Evolutionary conservation across 1,284 basidiomycete species (phyloP).

Genomic region (Cystobasidium sp.): DNA sequence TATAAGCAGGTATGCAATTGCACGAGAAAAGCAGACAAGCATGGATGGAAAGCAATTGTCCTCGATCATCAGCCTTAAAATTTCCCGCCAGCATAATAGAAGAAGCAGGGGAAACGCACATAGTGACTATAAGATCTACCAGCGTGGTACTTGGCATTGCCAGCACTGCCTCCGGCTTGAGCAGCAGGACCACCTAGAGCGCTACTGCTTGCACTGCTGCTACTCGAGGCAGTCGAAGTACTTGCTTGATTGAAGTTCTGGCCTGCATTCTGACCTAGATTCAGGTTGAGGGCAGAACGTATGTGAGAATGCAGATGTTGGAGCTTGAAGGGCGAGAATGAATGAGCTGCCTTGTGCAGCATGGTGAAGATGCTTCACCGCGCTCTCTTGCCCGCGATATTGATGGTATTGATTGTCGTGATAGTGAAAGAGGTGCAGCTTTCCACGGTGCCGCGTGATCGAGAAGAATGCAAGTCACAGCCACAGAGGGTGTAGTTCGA

Average conservation of each 20-base stretch:
- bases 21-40: neutral
- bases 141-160: constrained; percentile 42
- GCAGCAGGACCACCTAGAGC: constrained; percentile 34
- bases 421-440: neutral
- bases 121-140: constrained; percentile 38
- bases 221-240: neutral
- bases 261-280: constrained; percentile 37
- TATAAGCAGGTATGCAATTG: neutral
- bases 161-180: constrained; percentile 35
- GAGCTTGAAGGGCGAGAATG: constrained; percentile 43
- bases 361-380: neutral
- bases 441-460: too few relatives aligned
- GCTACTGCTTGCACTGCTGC: neutral
- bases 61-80: constrained; percentile 29
- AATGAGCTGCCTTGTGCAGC: constrained; percentile 42
- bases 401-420: neutral
- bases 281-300: constrained; percentile 31
- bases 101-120: neutral
- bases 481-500: neutral
- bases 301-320: constrained; percentile 38
- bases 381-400: neutral
- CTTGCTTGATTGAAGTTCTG: constrained; percentile 29
- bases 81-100: neutral
- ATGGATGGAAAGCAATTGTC: neutral
- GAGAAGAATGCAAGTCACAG: too few relatives aligned